Evolutionary conservation across 306 rosid genomes (phyloP), one percentile per base, ranked within the genome.

Genomic region (Acacia crassicarpa): DNA sequence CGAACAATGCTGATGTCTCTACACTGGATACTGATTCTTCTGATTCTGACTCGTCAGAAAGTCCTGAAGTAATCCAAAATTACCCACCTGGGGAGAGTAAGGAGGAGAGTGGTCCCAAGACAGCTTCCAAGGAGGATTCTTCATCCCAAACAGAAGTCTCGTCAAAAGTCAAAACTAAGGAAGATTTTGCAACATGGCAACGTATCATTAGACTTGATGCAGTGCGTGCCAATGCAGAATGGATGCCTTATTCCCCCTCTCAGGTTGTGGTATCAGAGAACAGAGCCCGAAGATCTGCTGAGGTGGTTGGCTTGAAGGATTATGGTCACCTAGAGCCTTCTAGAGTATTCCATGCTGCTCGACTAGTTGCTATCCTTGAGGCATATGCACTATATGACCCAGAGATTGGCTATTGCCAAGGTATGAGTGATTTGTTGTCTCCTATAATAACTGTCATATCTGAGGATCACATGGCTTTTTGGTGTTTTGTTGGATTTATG

Each of bases 401-500:
- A 46, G 99, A 96, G 89, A 96, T 96, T 81, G 99, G 99, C 67
- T 96, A 96, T 89, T 96, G 99, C 85, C 99, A 96, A 85, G 99
- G 99, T 33, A 96, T 96, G 99, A 96, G 99, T 35, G 99, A 96
- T 87, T 89, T 96, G 45, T 94, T 96, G 61, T 96, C 99, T 71
- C 99, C 99, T 56, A 96, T 96, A 79, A 78, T 91, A 81, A 68
- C 91, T 69, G 97, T 96, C 53, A 82, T 96, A 70, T 75, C 94
- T 1, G 99, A 96, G 77, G 99, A 96, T 88, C 92, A 92, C 1
- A 97, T 92, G 87, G 99, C 99, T 49, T 96, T 96, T 91, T 96
- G 99, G 99, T 96, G 99, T 87, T 96, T 96, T 83, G 98, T 93
- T 75, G 99, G 99, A 84, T 96, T 96, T 87, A 96, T 96, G 99